A percentile compares a stretch with the other conserved stretches of the same genome.
Evolutionary conservation across 169 alveolate genomes (phyloP).

Genomic region (Eimeria mitis): DNA sequence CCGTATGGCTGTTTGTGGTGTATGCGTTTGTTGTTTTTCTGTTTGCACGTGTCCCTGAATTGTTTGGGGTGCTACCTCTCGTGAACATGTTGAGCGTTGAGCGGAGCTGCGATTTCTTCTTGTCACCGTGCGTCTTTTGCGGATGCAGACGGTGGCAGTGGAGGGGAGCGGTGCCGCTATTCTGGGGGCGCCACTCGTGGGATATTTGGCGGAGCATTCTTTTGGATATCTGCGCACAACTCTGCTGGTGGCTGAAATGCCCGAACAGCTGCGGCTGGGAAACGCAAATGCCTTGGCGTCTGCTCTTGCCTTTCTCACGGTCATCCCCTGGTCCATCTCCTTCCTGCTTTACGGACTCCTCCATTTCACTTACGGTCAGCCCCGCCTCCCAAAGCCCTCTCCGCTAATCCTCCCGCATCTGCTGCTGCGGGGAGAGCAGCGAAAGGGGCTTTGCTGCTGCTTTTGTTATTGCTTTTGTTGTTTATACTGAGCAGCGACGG

Average conservation of each 20-base stretch:
- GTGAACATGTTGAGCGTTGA: not conserved
- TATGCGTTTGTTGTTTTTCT: not conserved
- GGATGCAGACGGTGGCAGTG: slow-evolving; percentile 88
- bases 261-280: slow-evolving; percentile 86
- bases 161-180: slow-evolving; percentile 94
- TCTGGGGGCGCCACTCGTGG: slow-evolving; percentile 94
- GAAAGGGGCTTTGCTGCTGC: not conserved
- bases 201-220: slow-evolving; percentile 91
- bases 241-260: slow-evolving; percentile 89
- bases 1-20: not conserved
- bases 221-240: slow-evolving; percentile 91
- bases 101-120: not conserved
- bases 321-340: slow-evolving; percentile 91
- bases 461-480: not conserved
- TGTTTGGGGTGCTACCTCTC: not conserved
- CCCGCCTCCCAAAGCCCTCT: not conserved
- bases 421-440: not conserved
- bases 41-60: not conserved
- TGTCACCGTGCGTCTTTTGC: not conserved
- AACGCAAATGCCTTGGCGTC: slow-evolving; percentile 93
- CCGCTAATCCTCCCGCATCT: not conserved
- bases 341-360: slow-evolving; percentile 89
- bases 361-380: slow-evolving; percentile 88
- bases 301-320: slow-evolving; percentile 89
- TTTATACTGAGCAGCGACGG: too few species aligned